These are phyloP conservation scores for Anthostomella pinea DNA, from an alignment of 2,329 filamentous ascomycete species.

Conservation along the genomic window DNA sequence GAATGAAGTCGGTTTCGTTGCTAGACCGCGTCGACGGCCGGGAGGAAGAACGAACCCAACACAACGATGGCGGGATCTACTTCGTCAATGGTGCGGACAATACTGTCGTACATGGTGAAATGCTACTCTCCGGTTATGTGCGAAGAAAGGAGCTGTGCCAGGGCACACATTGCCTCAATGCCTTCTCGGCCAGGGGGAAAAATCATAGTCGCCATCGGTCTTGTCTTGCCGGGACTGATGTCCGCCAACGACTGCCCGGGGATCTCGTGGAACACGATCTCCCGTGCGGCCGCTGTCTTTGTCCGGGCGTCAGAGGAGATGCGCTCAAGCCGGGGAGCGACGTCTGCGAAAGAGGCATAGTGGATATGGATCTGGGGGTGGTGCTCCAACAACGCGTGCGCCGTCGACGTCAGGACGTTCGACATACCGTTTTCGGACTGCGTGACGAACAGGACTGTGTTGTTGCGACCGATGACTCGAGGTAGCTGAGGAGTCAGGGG, in stretches of 20 bases:
- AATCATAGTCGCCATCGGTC: neutral
- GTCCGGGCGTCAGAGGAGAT: conserved; percentile 8
- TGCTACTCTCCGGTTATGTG: conserved; percentile 18
- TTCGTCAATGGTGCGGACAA: conserved; percentile 9
- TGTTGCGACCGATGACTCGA: conserved; percentile 12
- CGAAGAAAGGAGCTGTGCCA: conserved; percentile 10
- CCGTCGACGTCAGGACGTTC: conserved; percentile 17
- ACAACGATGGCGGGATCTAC: conserved; percentile 21
- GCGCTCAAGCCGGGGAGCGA: conserved; percentile 10
- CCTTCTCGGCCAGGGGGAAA: conserved; percentile 13
- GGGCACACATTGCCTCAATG: conserved; percentile 1
- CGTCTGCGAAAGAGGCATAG: conserved; percentile 14
- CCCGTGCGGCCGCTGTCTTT: conserved; percentile 4
- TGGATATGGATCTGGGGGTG: conserved; percentile 18
- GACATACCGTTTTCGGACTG: conserved; percentile 19
- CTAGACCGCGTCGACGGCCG: conserved; percentile 17
- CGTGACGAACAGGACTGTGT: conserved; percentile 17
- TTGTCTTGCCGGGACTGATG: neutral
- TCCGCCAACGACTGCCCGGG: conserved; percentile 3
- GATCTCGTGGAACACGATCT: conserved; percentile 16
- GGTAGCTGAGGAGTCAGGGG: neutral
- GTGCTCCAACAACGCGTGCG: conserved; percentile 16
- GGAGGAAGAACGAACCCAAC: conserved; percentile 14
- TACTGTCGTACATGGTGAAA: conserved; percentile 11
- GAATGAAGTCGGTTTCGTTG: conserved; percentile 17